These are phyloP conservation scores for Talaromyces islandicus DNA, from an alignment of 2,329 filamentous ascomycete species.

Conservation along the genomic window DNA sequence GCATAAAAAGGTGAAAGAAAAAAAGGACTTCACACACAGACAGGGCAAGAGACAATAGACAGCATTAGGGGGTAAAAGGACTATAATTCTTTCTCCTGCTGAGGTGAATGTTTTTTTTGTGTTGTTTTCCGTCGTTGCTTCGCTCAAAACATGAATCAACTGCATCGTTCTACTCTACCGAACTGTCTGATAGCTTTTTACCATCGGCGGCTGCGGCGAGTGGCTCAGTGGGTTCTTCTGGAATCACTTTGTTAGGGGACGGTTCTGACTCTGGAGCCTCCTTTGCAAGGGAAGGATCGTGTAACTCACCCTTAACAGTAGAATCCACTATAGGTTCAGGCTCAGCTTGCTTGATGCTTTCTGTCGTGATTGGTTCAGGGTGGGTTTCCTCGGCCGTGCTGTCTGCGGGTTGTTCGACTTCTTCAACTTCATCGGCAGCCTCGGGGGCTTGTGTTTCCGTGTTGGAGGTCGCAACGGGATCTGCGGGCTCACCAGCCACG, in stretches of 20 bases:
- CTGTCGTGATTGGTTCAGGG: background rate
- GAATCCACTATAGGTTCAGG: constrained; percentile 3
- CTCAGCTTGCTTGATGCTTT: constrained; percentile 13
- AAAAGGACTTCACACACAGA: background rate
- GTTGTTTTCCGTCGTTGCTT: background rate
- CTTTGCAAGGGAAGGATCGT: background rate
- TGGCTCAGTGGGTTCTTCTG: constrained; percentile 4
- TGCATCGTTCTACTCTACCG: background rate
- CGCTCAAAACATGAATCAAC: background rate
- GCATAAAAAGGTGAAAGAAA: background rate
- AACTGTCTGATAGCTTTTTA: constrained; percentile 10
- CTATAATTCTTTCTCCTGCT: background rate
- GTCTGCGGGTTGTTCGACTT: background rate
- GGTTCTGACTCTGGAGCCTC: background rate
- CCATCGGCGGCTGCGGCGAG: constrained; percentile 1
- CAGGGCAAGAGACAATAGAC: background rate
- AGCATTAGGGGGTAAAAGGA: background rate
- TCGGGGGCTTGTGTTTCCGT: constrained; percentile 3
- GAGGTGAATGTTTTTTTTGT: background rate
- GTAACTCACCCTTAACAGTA: background rate
- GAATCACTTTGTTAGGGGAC: background rate
- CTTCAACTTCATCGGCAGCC: background rate
- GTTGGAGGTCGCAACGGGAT: constrained; percentile 18
- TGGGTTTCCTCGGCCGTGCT: background rate
- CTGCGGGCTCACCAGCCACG: constrained; percentile 27